phyloP scores from a whole-genome alignment of 495 filamentous ascomycete genomes.

The Trypethelium eluteriae region DNA sequence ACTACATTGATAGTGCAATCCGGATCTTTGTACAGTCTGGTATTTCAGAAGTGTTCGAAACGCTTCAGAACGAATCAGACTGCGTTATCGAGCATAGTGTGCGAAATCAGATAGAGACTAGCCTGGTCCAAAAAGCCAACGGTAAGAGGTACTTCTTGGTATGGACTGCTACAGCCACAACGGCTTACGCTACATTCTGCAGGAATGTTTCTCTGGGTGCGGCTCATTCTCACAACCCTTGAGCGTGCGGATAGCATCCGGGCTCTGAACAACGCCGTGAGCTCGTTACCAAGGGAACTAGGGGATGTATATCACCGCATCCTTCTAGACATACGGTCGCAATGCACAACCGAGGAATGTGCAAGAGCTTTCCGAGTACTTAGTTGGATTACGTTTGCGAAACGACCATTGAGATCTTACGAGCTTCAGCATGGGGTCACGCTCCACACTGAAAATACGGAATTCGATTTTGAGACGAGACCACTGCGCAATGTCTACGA shows the following conservation, averaged over 20 bases:
- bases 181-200: conserved; percentile 5
- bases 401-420: conserved; percentile 6
- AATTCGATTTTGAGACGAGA: neutral
- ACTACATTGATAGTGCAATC: neutral
- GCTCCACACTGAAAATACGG: neutral
- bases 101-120: conserved; percentile 8
- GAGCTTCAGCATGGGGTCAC: conserved; percentile 14
- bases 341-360: neutral
- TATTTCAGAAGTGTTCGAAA: conserved; percentile 3
- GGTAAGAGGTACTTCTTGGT: conserved; percentile 6
- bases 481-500: neutral
- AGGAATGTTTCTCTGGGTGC: conserved; percentile 15
- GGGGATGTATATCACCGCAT: conserved; percentile 15
- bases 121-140: conserved; percentile 9
- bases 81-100: conserved; percentile 8
- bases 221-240: conserved; percentile 7
- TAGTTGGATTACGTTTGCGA: conserved; percentile 16
- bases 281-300: conserved; percentile 11
- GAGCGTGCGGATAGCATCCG: conserved; percentile 9
- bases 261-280: conserved; percentile 10
- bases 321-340: neutral
- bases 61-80: neutral
- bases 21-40: conserved; percentile 12
- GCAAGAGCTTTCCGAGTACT: conserved; percentile 14
- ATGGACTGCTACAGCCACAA: neutral